Percentiles rank a stretch among this genome's conserved stretches.
phyloP scores from a whole-genome alignment of 2,329 filamentous ascomycete species.

The Alternaria panax region DNA sequence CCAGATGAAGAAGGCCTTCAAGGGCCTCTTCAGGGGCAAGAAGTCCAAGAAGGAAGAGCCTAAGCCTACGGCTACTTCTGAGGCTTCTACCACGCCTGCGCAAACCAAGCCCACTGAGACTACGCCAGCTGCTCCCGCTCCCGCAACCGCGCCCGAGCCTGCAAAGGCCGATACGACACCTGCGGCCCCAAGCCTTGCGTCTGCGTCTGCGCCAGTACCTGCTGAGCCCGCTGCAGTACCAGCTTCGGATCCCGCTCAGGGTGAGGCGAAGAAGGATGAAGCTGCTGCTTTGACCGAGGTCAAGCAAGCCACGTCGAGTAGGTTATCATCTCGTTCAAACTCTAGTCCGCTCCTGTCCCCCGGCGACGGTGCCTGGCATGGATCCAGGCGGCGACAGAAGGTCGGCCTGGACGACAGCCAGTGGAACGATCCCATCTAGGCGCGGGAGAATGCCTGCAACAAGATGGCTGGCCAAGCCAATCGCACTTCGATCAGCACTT shows the following conservation, averaged over 20 bases:
- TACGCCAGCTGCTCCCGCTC: constrained; percentile 40
- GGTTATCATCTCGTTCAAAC: constrained; percentile 30
- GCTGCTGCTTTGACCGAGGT: constrained; percentile 39
- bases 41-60: constrained; percentile 43
- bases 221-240: constrained; percentile 29
- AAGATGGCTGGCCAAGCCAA: neutral
- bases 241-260: constrained; percentile 23
- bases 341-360: constrained; percentile 10
- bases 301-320: constrained; percentile 48
- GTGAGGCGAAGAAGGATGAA: constrained; percentile 38
- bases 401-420: constrained; percentile 27
- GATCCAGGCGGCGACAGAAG: constrained; percentile 33
- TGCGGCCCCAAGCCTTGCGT: constrained; percentile 15
- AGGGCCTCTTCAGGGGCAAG: constrained; percentile 46
- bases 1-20: constrained; percentile 50
- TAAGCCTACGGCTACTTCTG: constrained; percentile 35
- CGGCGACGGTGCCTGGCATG: constrained; percentile 21
- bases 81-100: constrained; percentile 29
- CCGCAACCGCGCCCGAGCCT: constrained; percentile 32
- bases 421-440: constrained; percentile 16
- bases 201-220: constrained; percentile 11
- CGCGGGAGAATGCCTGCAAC: neutral
- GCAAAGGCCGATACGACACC: constrained; percentile 20
- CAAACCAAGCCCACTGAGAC: constrained; percentile 45
- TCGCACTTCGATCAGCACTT: neutral